phyloP scores from a whole-genome alignment of 345 rosid species.

The Citrus maxima region DNA sequence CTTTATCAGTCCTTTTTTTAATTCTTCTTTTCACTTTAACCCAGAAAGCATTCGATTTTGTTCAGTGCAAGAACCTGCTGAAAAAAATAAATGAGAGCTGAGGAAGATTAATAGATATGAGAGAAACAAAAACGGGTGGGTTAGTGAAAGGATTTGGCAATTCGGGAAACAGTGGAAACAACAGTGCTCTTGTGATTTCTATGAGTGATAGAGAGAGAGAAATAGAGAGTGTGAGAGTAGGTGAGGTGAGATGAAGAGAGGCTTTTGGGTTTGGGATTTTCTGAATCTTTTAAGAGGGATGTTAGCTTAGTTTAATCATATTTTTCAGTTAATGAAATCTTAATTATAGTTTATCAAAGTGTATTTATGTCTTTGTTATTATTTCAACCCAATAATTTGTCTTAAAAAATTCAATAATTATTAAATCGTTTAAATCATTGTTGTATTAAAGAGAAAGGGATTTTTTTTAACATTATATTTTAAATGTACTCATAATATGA shows the following conservation, averaged over 20 bases:
- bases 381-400: background rate
- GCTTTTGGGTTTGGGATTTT: slow-evolving; percentile 37
- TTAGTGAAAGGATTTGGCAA: slow-evolving; percentile 18
- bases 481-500: no score
- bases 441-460: no score
- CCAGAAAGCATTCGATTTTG: background rate
- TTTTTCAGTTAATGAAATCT: background rate
- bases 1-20: background rate
- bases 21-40: background rate
- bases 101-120: slow-evolving; percentile 10
- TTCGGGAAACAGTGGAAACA: slow-evolving; percentile 17
- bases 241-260: slow-evolving; percentile 20
- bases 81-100: background rate
- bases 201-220: background rate
- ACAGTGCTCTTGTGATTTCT: slow-evolving; percentile 9
- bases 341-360: background rate
- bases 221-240: slow-evolving; percentile 11
- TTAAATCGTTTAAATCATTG: no score
- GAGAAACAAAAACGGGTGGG: slow-evolving; percentile 3
- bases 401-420: no score
- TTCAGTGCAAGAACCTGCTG: slow-evolving; percentile 14
- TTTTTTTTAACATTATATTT: no score
- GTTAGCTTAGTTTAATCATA: slow-evolving; percentile 13
- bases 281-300: slow-evolving; percentile 18
- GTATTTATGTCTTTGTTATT: background rate